These are phyloP conservation scores for Oryza meyeriana DNA, from an alignment of 176 grass and related monocot genomes.

Conservation along the genomic window DNA sequence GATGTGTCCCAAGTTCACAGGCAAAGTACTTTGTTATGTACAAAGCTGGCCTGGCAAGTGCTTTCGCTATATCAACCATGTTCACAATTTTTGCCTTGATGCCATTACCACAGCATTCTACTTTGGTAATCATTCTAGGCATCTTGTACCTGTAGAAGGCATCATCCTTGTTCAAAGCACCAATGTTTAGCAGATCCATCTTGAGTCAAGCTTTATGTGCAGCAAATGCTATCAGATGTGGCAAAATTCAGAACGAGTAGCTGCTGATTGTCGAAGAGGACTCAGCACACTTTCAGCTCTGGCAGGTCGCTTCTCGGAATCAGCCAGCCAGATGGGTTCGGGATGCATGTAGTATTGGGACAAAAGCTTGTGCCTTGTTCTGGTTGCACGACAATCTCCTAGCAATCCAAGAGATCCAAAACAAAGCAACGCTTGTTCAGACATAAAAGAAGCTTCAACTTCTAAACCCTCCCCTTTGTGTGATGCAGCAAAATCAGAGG, in stretches of 20 bases:
- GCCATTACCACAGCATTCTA: slow-evolving; percentile 72
- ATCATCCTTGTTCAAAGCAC: slow-evolving; percentile 79
- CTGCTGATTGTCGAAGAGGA: slow-evolving; percentile 18
- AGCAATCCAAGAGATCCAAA: slow-evolving; percentile 54
- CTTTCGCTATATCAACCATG: slow-evolving; percentile 82
- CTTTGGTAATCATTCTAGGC: slow-evolving; percentile 82
- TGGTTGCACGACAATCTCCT: slow-evolving; percentile 48
- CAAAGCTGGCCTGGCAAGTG: slow-evolving; percentile 64
- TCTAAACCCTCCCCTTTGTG: slow-evolving; percentile 44
- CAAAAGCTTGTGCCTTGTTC: slow-evolving; percentile 42
- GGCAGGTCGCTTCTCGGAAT: neutral
- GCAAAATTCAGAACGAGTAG: neutral
- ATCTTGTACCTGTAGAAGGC: slow-evolving; percentile 98
- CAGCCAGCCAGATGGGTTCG: slow-evolving; percentile 12
- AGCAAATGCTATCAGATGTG: slow-evolving; percentile 22
- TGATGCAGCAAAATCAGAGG: slow-evolving; percentile 13
- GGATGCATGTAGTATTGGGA: slow-evolving; percentile 40
- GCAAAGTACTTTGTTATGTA: slow-evolving; percentile 84
- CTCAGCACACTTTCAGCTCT: neutral
- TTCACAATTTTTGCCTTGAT: slow-evolving; percentile 87
- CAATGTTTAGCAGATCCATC: slow-evolving; percentile 90
- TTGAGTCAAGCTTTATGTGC: slow-evolving; percentile 25
- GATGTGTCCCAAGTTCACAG: slow-evolving; percentile 66
- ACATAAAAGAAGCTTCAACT: slow-evolving; percentile 59
- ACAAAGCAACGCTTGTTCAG: slow-evolving; percentile 46